phyloP scores from a whole-genome alignment of 116 monocot species.

The Cymodocea nodosa region DNA sequence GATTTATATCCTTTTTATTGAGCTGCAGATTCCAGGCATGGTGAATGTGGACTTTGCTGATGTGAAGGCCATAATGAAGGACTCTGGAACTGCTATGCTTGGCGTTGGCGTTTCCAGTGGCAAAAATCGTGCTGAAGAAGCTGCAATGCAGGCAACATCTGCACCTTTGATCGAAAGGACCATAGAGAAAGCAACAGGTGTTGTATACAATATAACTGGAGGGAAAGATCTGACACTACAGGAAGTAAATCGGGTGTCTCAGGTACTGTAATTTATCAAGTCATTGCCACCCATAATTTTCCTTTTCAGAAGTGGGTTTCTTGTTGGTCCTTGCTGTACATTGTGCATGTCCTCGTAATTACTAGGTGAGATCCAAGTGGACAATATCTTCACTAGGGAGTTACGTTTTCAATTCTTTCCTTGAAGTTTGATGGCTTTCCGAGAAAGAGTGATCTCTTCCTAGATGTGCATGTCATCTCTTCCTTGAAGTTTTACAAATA shows the following conservation, averaged over 20 bases:
- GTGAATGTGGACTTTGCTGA: conserved; percentile 96
- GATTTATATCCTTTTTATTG: no score
- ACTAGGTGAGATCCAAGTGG: no score
- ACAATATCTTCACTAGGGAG: no score
- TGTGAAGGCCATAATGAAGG: conserved; percentile 83
- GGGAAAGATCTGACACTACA: conserved; percentile 84
- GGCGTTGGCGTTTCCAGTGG: conserved; percentile 77
- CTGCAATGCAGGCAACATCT: conserved; percentile 73
- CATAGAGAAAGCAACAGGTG: conserved; percentile 69
- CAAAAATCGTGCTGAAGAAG: conserved; percentile 79
- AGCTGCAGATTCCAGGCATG: conserved; percentile 64
- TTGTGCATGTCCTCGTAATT: no score
- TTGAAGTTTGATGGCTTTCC: no score
- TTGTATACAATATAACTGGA: conserved; percentile 82
- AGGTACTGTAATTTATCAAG: conserved; percentile 20
- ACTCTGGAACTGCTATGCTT: conserved; percentile 86
- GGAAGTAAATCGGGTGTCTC: conserved; percentile 77
- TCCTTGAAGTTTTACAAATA: no score
- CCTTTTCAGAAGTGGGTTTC: neutral
- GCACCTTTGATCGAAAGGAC: conserved; percentile 70
- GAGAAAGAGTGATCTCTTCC: no score
- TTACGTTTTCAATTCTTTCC: no score
- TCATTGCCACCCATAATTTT: no score
- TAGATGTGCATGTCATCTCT: no score
- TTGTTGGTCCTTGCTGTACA: no score